Base-by-base conservation (phyloP, 805 yeast genomes). In the Naumovozyma castellii region DNA sequence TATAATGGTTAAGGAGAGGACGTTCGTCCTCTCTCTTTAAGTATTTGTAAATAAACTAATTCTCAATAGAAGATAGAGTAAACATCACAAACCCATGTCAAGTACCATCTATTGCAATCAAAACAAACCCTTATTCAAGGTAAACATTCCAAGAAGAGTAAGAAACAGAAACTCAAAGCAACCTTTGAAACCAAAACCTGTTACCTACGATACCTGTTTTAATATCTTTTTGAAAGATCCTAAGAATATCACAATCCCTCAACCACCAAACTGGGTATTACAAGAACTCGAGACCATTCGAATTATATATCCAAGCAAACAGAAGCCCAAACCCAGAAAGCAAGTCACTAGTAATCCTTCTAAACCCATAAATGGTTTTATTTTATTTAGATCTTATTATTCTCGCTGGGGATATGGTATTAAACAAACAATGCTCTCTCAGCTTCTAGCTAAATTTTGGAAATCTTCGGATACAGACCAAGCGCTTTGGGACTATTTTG, bases 311-410 rank as follows among this genome's bases (percentile, higher is more conserved):
- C 9, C n/a, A 17, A 17, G 10, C 18, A 30, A 28, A 16, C 32
- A 36, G n/a, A 18, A 33, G 13, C 44, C 44, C 9, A 16, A 15
- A 22, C 8, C 28, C 28, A n/a, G n/a, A n/a, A n/a, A n/a, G 28
- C 12, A 22, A 8, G 10, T 8, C 10, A 36, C 39, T 12, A 37
- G 40, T 15, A 34, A 40, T 19, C 3, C 22, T 16, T 20, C 22
- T 13, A 46, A 40, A 30, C 40, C 42, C 15, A 17, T 54, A 10
- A 54, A 54, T 39, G 41, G 51, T 8, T 54, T 54, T 37, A 50
- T 54, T 41, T 56, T 56, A 1, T 54, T 53, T 28, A 43, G 59
- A 37, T 45, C 50, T 14, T 54, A 54, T 32, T 48, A 54, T 38
- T 48, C 57, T 18, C 53, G 50, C 32, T 53, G 41, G 36, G 52